Evolutionary conservation across 2,329 filamentous ascomycete species (phyloP), one percentile per base, ranked within the genome.

Genomic region (Pyrenophora tritici-repentis): DNA sequence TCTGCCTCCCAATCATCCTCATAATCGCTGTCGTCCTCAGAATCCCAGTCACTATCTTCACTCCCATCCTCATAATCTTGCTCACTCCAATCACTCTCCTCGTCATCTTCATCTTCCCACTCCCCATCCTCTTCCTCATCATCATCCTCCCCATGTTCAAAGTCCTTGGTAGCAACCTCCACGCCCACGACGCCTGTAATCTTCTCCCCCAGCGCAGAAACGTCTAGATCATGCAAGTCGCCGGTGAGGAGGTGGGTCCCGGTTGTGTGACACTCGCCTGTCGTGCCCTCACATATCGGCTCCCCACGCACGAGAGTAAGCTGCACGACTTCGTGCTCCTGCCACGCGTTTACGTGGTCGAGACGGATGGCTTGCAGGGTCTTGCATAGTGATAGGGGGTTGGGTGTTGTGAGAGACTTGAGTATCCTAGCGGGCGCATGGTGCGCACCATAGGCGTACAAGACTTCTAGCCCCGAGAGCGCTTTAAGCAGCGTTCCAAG

Each of bases 1-100:
- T 53, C 50, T 1, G 50, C 50, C 24, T 53, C 50, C 50, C 50
- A 53, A 33, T 53, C 50, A 35, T 53, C 50, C 24, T 53, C 50
- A 5, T 53, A 53, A 29, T 53, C 50, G 17, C 50, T 53, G 1
- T 53, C 50, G 17, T 53, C 40, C 4, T 53, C 50, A 4, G 50
- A 53, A 33, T 53, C 50, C 50, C 50, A 53, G 4, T 53, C 45
- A 6, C 50, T 49, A 2, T 49, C 45, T 13, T 44, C 50, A 8
- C 50, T 53, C 20, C 49, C 46, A 12, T 53, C 47, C 10, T 53
- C 50, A 14, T 53, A 53, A 22, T 53, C 50, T 3, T 37, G 37
- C 9, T 53, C 50, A 31, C 50, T 53, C 45, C 50, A 53, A 2
- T 41, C 50, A 18, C 40, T 46, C 10, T 24, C 34, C 6, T 42